Evolutionary conservation across 148 eudicot species (phyloP), one percentile per base, ranked within the genome.

Genomic region (Vaccinium darrowii): DNA sequence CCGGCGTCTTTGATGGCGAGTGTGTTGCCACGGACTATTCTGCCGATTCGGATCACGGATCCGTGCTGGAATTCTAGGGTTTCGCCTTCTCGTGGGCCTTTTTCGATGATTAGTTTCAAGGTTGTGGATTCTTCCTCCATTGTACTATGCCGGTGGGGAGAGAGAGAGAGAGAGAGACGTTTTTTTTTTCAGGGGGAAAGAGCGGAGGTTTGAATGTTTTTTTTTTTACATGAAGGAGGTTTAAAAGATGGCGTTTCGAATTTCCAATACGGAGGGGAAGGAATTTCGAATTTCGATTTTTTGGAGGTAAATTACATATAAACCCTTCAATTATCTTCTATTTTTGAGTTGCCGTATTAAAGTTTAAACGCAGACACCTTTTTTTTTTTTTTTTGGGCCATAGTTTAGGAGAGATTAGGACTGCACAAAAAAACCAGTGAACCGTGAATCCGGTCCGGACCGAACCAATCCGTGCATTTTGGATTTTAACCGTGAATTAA

Each of bases 81-180:
- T 85, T 91, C 93, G 27, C 99, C 99, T 18, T 79, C 78, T 7
- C 92, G 86, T 1, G 95, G 97, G 12, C 99, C 98, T 83, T 94
- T 92, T 71, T 92, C 91, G 21, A 96, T 83, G 23, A 77, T 76
- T 50, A 95, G 90, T 87, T 90, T 92, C 81, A 95, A 67, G 58
- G 56, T 84, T 25, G 94, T 60, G 16, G 67, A 52, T 49, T 89
- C 85, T 81, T 84, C 91, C 90, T 60, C 82, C 82, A 88, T 88
- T 84, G 63, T 53, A 43, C 47, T 56, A 14, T 36, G 63, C 67
- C 53, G 30, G 6, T 5, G 47, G 6, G 5, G 47, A 43, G 47
- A 43, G 47, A 43, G 47, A 43, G 47, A 39, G 43, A 43, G 47
- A 43, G 47, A 43, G 47, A 43, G 47, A 43, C 33, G 33, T 33